Evolutionary conservation across 2,329 filamentous ascomycete species (phyloP).

Genomic region (Colletotrichum plurivorum): DNA sequence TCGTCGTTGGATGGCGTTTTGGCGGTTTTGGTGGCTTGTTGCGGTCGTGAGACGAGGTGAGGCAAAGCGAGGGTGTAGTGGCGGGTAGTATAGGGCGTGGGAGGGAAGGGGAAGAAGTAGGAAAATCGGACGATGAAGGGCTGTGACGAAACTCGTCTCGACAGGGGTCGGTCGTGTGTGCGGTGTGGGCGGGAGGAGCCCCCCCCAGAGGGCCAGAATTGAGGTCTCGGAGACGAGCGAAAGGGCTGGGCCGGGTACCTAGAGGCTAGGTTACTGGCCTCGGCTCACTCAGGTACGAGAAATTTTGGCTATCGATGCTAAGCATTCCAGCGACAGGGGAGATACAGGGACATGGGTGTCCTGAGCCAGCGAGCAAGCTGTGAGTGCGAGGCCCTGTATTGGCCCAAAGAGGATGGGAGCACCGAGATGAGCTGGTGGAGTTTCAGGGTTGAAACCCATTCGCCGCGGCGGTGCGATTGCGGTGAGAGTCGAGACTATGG

Average conservation of each 20-base stretch:
- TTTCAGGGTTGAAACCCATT: conserved; percentile 41
- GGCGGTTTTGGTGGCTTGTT: conserved; percentile 1
- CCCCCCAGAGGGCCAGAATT: not conserved
- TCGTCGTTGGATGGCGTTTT: not conserved
- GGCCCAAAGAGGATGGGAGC: conserved; percentile 20
- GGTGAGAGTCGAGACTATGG: conserved; percentile 15
- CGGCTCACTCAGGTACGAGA: not conserved
- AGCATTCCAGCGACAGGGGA: conserved; percentile 23
- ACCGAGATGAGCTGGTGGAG: conserved; percentile 38
- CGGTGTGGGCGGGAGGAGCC: not conserved
- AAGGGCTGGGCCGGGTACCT: too few species aligned
- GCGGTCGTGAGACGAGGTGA: conserved; percentile 32
- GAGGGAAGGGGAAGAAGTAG: not conserved
- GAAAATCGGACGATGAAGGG: conserved; percentile 38
- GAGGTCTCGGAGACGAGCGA: not conserved
- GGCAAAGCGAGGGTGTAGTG: conserved; percentile 12
- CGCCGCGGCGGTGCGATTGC: conserved; percentile 24
- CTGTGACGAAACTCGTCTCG: conserved; percentile 40
- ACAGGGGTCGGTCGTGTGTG: conserved; percentile 19
- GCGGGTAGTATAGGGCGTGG: conserved; percentile 1
- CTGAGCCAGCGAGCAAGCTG: not conserved
- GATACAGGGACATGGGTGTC: not conserved
- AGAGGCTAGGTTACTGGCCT: too few species aligned
- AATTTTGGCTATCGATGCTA: conserved; percentile 22
- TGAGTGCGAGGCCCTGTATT: not conserved